These are phyloP conservation scores for Gyromitra esculenta DNA, from an alignment of 2,329 filamentous ascomycete species.

Conservation along the genomic window DNA sequence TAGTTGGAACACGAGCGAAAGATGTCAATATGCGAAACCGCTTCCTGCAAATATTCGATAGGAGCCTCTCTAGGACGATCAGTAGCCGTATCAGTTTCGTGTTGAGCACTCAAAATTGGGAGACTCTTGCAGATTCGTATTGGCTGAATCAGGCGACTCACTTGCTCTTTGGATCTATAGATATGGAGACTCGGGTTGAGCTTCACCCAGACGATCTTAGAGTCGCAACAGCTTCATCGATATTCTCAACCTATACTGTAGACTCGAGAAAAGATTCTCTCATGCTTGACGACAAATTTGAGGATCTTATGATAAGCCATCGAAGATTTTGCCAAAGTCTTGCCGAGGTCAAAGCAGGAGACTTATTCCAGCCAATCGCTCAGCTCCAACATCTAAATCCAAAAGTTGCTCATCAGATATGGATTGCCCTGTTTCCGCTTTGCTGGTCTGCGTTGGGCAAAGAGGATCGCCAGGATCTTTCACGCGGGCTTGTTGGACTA, in stretches of 20 bases:
- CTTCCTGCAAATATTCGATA: constrained; percentile 96
- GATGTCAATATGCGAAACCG: constrained; percentile 97
- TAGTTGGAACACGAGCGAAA: constrained; percentile 90
- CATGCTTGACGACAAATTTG: constrained; percentile 84
- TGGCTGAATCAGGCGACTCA: constrained; percentile 97
- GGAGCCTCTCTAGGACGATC: constrained; percentile 89
- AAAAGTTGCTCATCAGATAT: constrained; percentile 84
- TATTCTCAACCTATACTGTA: constrained; percentile 77
- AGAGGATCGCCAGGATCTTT: constrained; percentile 88
- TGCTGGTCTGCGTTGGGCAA: constrained; percentile 89
- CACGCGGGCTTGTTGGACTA: constrained; percentile 88
- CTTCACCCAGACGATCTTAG: constrained; percentile 86
- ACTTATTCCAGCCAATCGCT: constrained; percentile 86
- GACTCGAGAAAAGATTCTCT: constrained; percentile 71
- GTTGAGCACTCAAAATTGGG: constrained; percentile 90
- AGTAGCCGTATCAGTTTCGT: constrained; percentile 90
- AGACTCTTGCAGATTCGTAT: constrained; percentile 91
- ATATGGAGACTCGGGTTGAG: constrained; percentile 80
- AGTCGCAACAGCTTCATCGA: constrained; percentile 75
- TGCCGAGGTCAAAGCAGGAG: constrained; percentile 84
- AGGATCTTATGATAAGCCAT: constrained; percentile 79
- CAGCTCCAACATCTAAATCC: constrained; percentile 92
- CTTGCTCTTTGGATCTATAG: constrained; percentile 87
- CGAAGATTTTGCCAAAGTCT: constrained; percentile 85
- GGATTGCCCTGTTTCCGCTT: constrained; percentile 89